Evolutionary conservation across 2,329 filamentous ascomycete genomes (phyloP).

Genomic region (Exophiala xenobiotica): DNA sequence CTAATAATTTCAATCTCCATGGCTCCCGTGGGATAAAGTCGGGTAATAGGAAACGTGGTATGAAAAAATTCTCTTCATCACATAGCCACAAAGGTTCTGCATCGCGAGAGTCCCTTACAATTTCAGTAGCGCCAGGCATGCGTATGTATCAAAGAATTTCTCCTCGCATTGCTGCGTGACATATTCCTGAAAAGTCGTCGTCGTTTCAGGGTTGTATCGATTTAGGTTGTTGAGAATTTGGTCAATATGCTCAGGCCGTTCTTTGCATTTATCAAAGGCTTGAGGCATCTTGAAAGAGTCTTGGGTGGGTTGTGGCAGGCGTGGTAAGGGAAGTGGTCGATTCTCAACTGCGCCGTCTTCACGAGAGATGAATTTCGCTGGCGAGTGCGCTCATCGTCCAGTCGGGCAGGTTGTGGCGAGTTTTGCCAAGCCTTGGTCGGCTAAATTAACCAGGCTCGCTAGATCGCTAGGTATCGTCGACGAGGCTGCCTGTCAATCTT

Average conservation of each 20-base stretch:
- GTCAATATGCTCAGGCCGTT: slow-evolving; percentile 89
- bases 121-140: slow-evolving; percentile 93
- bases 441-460: too few species aligned
- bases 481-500: slow-evolving; percentile 28
- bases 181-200: slow-evolving; percentile 89
- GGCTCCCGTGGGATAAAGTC: slow-evolving; percentile 57
- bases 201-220: slow-evolving; percentile 97
- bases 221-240: slow-evolving; percentile 95
- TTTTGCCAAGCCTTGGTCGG: slow-evolving; percentile 1
- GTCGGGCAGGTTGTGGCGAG: slow-evolving; percentile 10
- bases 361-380: slow-evolving; percentile 16
- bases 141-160: slow-evolving; percentile 92
- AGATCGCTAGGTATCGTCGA: too few species aligned
- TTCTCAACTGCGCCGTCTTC: background rate
- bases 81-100: slow-evolving; percentile 31
- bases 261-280: slow-evolving; percentile 81
- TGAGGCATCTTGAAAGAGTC: slow-evolving; percentile 28
- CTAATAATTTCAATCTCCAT: slow-evolving; percentile 71
- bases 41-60: slow-evolving; percentile 99
- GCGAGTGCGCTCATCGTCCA: slow-evolving; percentile 1
- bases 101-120: slow-evolving; percentile 62
- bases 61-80: slow-evolving; percentile 68
- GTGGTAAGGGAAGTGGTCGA: background rate
- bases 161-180: slow-evolving; percentile 92
- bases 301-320: background rate